Conservation (phyloP, 1,139 yeast species). For the Wickerhamomyces sp. region DNA sequence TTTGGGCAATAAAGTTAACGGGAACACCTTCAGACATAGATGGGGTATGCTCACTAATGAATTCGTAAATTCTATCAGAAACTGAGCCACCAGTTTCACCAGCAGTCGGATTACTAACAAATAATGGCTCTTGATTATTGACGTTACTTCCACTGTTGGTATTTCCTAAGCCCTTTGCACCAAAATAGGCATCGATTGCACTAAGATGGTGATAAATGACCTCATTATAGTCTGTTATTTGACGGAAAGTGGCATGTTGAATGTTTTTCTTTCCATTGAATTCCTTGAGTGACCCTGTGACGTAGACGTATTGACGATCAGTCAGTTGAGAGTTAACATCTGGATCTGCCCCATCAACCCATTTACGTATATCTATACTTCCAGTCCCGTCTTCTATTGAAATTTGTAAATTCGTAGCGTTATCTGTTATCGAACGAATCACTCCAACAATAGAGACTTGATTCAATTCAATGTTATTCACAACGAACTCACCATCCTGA, state of each 20-base stretch:
- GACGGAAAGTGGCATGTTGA: slow-evolving; percentile 59
- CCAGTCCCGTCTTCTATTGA: slow-evolving; percentile 88
- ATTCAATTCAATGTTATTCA: slow-evolving; percentile 59
- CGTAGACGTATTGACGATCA: slow-evolving; percentile 55
- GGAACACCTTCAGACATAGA: slow-evolving; percentile 76
- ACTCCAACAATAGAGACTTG: slow-evolving; percentile 64
- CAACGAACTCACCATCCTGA: slow-evolving; percentile 71
- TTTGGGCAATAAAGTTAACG: slow-evolving; percentile 53
- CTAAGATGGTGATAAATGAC: slow-evolving; percentile 72
- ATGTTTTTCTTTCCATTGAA: slow-evolving; percentile 64
- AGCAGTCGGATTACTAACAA: slow-evolving; percentile 40
- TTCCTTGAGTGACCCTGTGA: slow-evolving; percentile 68
- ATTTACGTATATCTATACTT: slow-evolving; percentile 60
- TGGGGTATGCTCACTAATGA: slow-evolving; percentile 46
- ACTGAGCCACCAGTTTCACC: slow-evolving; percentile 31
- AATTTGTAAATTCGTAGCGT: slow-evolving; percentile 46
- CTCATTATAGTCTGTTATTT: slow-evolving; percentile 67
- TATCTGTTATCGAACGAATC: slow-evolving; percentile 54
- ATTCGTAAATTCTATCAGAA: slow-evolving; percentile 42
- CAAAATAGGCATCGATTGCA: slow-evolving; percentile 59
- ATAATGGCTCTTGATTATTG: slow-evolving; percentile 34
- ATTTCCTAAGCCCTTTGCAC: slow-evolving; percentile 16
- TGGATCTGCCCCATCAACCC: slow-evolving; percentile 50
- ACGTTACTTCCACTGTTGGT: slow-evolving; percentile 11
- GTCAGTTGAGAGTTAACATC: slow-evolving; percentile 31